Percentiles rank a stretch among this genome's conserved stretches.
Evolutionary conservation across 306 rosid species (phyloP).

Genomic region (Rosa multiflora): DNA sequence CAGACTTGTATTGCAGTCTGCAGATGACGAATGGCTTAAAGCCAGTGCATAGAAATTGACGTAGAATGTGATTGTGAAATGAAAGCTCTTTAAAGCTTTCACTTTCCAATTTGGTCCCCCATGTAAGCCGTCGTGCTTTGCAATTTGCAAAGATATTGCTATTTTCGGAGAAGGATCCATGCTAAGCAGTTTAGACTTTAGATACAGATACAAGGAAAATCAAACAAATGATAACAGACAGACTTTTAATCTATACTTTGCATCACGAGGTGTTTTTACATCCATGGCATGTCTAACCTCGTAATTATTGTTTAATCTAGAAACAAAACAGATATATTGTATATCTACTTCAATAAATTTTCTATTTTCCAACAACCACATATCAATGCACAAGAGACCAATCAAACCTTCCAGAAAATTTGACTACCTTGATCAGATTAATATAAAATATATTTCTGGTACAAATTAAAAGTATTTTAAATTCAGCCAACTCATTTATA

Average conservation of each 20-base stretch:
- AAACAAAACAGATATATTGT: not conserved
- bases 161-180: not conserved
- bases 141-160: not conserved
- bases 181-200: not conserved
- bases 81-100: conserved; percentile 7
- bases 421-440: not conserved
- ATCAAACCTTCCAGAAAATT: not conserved
- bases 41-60: conserved; percentile 2
- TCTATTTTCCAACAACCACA: not conserved
- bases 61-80: not conserved
- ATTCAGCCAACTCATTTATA: not conserved
- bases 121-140: not conserved
- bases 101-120: conserved; percentile 1
- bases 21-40: not conserved
- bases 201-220: not conserved
- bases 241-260: not conserved
- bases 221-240: not conserved
- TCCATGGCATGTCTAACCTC: not conserved
- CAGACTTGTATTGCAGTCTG: not conserved
- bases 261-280: not conserved
- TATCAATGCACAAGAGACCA: not conserved
- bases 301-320: not conserved
- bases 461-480: not conserved
- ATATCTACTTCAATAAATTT: not conserved
- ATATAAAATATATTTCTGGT: not conserved